A percentile compares a stretch with the other conserved stretches of the same genome.
These are phyloP conservation scores for Avicennia marina DNA, from an alignment of 257 asterid genomes.

Conservation along the genomic window DNA sequence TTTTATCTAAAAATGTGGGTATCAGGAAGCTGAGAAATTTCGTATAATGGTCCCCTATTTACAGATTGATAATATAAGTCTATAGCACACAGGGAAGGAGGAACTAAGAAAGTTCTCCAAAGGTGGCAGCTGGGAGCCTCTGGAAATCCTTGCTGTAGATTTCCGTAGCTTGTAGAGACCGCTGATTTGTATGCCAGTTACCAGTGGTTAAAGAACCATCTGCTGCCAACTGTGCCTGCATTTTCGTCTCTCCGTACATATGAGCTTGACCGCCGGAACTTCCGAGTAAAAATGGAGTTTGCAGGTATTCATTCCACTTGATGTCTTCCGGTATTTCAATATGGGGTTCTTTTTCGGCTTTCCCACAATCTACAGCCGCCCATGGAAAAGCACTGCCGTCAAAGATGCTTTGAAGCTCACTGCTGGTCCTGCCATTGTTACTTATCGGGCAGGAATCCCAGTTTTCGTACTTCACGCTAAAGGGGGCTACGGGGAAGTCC, in stretches of 20 bases:
- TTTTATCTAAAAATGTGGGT: constrained; percentile 33
- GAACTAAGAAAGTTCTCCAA: constrained; percentile 60
- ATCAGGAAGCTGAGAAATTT: constrained; percentile 28
- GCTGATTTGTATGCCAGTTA: constrained; percentile 43
- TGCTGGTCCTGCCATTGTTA: constrained; percentile 2
- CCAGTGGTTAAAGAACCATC: constrained; percentile 24
- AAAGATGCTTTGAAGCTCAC: constrained; percentile 31
- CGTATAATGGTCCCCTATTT: constrained; percentile 53
- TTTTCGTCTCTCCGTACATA: constrained; percentile 31
- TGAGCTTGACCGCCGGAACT: constrained; percentile 28
- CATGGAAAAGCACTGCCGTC: constrained; percentile 38
- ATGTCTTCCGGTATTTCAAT: constrained; percentile 36
- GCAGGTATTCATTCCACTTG: constrained; percentile 76
- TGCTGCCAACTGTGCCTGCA: constrained; percentile 24
- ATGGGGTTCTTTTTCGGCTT: constrained; percentile 27
- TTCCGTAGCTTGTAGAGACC: constrained; percentile 36
- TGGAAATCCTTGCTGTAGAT: constrained; percentile 56
- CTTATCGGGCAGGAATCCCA: constrained; percentile 22
- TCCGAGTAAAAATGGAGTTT: constrained; percentile 48
- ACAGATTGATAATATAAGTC: constrained; percentile 47
- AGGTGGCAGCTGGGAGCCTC: constrained; percentile 44
- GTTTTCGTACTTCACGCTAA: constrained; percentile 24
- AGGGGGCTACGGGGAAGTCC: constrained; percentile 3
- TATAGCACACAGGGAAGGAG: constrained; percentile 38
- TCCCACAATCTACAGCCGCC: constrained; percentile 34